Percentiles rank a stretch among this genome's conserved stretches.
Conservation (phyloP, 2,329 filamentous ascomycete species). For the Neonectria faginata region DNA sequence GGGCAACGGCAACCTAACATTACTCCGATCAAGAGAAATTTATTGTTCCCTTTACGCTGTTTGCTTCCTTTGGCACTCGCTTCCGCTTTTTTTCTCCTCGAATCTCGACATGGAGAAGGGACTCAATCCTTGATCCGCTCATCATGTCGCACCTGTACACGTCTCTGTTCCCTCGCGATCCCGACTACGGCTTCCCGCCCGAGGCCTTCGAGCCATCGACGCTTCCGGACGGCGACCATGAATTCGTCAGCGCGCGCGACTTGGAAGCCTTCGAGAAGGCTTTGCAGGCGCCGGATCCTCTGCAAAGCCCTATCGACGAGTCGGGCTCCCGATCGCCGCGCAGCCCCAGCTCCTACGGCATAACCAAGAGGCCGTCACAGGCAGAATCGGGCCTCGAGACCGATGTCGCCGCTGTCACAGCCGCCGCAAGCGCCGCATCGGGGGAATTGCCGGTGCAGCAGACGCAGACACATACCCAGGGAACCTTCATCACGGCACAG, state of each 20-base stretch:
- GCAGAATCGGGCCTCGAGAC: slow-evolving; percentile 47
- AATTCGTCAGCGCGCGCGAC: slow-evolving; percentile 81
- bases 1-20: slow-evolving; percentile 35
- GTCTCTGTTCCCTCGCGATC: slow-evolving; percentile 43
- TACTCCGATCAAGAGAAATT: slow-evolving; percentile 29
- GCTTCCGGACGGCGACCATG: slow-evolving; percentile 82
- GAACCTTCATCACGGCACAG: slow-evolving; percentile 83
- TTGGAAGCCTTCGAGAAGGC: slow-evolving; percentile 84
- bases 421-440: slow-evolving; percentile 54
- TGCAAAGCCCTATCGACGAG: slow-evolving; percentile 71
- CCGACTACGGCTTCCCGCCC: slow-evolving; percentile 67
- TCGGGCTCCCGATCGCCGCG: slow-evolving; percentile 56
- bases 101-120: slow-evolving; percentile 15
- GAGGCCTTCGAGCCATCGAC: slow-evolving; percentile 75
- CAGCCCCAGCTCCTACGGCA: slow-evolving; percentile 55
- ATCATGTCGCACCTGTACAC: slow-evolving; percentile 44
- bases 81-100: slow-evolving; percentile 1
- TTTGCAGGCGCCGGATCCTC: slow-evolving; percentile 81
- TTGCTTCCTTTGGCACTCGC: neutral
- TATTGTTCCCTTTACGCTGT: slow-evolving; percentile 26
- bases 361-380: slow-evolving; percentile 57
- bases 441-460: slow-evolving; percentile 48
- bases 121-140: slow-evolving; percentile 14
- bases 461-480: slow-evolving; percentile 48
- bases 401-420: slow-evolving; percentile 52